Conservation (phyloP, 2,329 filamentous ascomycete species). For the Dothideomycetes sp. region DNA sequence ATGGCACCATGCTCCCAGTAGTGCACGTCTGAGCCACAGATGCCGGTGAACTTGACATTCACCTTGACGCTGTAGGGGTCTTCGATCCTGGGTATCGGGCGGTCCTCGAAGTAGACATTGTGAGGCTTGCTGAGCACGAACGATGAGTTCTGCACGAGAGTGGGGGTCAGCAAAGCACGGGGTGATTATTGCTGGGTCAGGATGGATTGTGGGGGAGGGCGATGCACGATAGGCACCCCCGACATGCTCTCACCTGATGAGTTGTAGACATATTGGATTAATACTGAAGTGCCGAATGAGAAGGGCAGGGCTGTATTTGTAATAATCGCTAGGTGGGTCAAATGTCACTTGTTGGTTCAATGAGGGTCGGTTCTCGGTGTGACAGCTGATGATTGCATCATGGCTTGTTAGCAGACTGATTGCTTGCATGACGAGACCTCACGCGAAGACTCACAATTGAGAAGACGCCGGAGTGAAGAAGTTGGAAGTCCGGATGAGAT, state of each 20-base stretch:
- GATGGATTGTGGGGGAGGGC: neutral
- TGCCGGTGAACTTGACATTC: conserved; percentile 73
- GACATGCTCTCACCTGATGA: too few species aligned
- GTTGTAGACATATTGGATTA: too few species aligned
- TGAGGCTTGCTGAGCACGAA: conserved; percentile 71
- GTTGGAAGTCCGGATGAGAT: neutral
- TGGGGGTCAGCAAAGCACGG: neutral
- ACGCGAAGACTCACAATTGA: neutral
- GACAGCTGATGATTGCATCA: neutral
- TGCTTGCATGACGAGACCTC: neutral
- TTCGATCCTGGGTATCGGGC: conserved; percentile 57
- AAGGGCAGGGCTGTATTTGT: too few species aligned
- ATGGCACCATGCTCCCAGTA: conserved; percentile 41
- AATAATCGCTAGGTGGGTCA: neutral
- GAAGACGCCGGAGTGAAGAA: neutral
- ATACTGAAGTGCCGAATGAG: too few species aligned
- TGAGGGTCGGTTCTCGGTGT: neutral
- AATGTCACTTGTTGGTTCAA: neutral
- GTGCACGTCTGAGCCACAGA: conserved; percentile 71
- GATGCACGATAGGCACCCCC: neutral
- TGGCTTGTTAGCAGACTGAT: neutral
- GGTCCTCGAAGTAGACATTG: conserved; percentile 64
- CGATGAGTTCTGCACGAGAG: conserved; percentile 58
- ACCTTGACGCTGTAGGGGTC: conserved; percentile 65
- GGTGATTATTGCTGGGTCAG: neutral